Evolutionary conservation across 1,284 basidiomycete species (phyloP).

Genomic region (Pulveroboletus sp.): DNA sequence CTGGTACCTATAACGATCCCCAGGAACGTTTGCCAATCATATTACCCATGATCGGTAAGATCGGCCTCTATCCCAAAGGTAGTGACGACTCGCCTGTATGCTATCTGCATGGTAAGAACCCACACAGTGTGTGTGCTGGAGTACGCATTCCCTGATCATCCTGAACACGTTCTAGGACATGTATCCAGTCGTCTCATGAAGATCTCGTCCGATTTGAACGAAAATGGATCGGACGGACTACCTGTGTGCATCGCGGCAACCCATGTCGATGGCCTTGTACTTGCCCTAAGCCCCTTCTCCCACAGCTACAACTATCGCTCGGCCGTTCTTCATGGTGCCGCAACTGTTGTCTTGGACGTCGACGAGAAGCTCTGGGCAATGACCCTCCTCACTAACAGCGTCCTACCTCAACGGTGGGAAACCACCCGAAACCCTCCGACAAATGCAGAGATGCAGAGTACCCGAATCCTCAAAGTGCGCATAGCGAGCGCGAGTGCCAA

Average conservation of each 20-base stretch:
- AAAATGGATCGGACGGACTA: constrained; percentile 9
- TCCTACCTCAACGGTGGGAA: constrained; percentile 31
- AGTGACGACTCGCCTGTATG: constrained; percentile 15
- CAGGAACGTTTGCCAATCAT: constrained; percentile 23
- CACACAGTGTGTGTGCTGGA: not conserved
- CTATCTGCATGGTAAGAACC: constrained; percentile 28
- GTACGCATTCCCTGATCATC: not conserved
- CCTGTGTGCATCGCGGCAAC: constrained; percentile 28
- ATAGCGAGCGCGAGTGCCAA: constrained; percentile 29
- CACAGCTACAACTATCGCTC: constrained; percentile 33
- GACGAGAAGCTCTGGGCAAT: constrained; percentile 32
- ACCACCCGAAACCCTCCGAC: constrained; percentile 27
- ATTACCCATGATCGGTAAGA: constrained; percentile 31
- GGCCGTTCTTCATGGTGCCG: constrained; percentile 26
- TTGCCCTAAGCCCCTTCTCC: constrained; percentile 28
- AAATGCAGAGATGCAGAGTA: constrained; percentile 27
- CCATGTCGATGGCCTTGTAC: constrained; percentile 29
- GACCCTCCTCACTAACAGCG: constrained; percentile 24
- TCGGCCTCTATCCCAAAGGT: constrained; percentile 20
- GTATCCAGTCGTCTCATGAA: constrained; percentile 34
- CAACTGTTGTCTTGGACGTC: constrained; percentile 14
- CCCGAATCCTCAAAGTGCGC: constrained; percentile 27
- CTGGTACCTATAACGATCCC: constrained; percentile 15
- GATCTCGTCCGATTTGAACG: constrained; percentile 8
- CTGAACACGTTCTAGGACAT: constrained; percentile 13